Evolutionary conservation across 2,329 filamentous ascomycete species (phyloP).

Genomic region (Aspergillus tamarii): DNA sequence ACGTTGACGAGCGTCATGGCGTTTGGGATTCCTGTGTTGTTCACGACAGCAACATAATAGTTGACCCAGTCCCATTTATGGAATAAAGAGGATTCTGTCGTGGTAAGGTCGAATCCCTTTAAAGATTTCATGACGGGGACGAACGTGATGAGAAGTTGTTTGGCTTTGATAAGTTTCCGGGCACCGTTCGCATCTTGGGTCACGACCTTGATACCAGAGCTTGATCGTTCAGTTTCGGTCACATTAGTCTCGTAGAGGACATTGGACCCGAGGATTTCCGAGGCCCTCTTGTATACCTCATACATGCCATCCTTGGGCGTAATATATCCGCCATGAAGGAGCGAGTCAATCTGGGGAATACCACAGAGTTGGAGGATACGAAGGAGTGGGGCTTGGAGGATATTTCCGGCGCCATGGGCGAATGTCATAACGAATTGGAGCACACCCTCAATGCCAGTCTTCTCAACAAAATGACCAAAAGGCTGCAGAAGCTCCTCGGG

Average conservation of each 20-base stretch:
- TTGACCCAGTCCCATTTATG: slow-evolving; percentile 39
- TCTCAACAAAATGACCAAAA: slow-evolving; percentile 22
- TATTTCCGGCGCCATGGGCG: slow-evolving; percentile 17
- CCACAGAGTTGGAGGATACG: slow-evolving; percentile 18
- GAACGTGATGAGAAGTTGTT: slow-evolving; percentile 41
- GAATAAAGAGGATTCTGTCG: slow-evolving; percentile 39
- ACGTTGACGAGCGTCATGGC: slow-evolving; percentile 30
- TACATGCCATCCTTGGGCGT: slow-evolving; percentile 21
- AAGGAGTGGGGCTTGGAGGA: slow-evolving; percentile 16
- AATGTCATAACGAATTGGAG: slow-evolving; percentile 11
- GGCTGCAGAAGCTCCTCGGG: slow-evolving; percentile 22
- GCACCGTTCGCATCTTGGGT: slow-evolving; percentile 28
- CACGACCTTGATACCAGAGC: slow-evolving; percentile 28
- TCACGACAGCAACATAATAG: slow-evolving; percentile 46
- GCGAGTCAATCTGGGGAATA: slow-evolving; percentile 21
- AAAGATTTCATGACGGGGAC: slow-evolving; percentile 41
- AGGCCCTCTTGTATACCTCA: slow-evolving; percentile 27
- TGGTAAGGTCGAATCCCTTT: slow-evolving; percentile 41
- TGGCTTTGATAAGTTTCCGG: slow-evolving; percentile 37
- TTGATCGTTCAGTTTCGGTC: slow-evolving; percentile 21
- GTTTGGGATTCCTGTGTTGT: slow-evolving; percentile 42
- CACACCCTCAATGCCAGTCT: slow-evolving; percentile 12
- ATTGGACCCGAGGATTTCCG: slow-evolving; percentile 25
- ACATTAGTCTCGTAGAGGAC: slow-evolving; percentile 32
- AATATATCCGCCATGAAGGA: slow-evolving; percentile 20